Evolutionary conservation across 2,329 filamentous ascomycete species (phyloP).

Genomic region (Akanthomyces lecanii): DNA sequence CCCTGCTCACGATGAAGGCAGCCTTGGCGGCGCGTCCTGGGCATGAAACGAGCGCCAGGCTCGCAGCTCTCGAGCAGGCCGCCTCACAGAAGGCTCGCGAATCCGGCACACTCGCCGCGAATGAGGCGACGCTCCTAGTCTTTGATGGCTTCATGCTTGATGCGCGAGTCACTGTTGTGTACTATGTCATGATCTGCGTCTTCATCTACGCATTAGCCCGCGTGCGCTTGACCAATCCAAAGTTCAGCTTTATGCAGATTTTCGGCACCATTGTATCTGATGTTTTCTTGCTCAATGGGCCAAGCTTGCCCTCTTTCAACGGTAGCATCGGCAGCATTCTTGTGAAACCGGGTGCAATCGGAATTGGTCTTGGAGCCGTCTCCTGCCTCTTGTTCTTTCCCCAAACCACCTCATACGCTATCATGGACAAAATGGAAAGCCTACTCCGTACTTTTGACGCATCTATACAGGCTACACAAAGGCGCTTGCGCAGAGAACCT

Average conservation of each 20-base stretch:
- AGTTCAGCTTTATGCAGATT: conserved; percentile 40
- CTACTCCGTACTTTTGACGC: conserved; percentile 28
- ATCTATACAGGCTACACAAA: conserved; percentile 29
- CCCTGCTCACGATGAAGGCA: conserved; percentile 45
- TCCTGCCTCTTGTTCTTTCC: conserved; percentile 46
- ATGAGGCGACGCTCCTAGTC: conserved; percentile 34
- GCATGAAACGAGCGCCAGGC: conserved; percentile 31
- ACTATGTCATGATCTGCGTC: conserved; percentile 33
- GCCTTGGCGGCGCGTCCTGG: conserved; percentile 39
- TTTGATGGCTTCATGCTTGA: conserved; percentile 45
- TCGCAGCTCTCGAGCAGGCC: conserved; percentile 32
- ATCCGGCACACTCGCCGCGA: conserved; percentile 21
- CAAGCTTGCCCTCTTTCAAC: conserved; percentile 37
- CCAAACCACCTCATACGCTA: conserved; percentile 42
- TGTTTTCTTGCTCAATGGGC: conserved; percentile 40
- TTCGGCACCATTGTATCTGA: conserved; percentile 45
- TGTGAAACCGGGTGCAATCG: conserved; percentile 43
- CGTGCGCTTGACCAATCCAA: conserved; percentile 41
- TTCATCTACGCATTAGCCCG: conserved; percentile 43
- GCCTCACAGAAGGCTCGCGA: conserved; percentile 31
- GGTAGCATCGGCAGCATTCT: conserved; percentile 35
- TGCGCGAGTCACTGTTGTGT: conserved; percentile 38
- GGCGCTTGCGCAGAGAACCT: conserved; percentile 20
- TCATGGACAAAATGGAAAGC: conserved; percentile 32
- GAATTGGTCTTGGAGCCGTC: conserved; percentile 40